Percentiles rank a stretch among this genome's conserved stretches.
These are phyloP conservation scores for Eucalyptus cladocalyx DNA, from an alignment of 345 rosid genomes.

Conservation along the genomic window DNA sequence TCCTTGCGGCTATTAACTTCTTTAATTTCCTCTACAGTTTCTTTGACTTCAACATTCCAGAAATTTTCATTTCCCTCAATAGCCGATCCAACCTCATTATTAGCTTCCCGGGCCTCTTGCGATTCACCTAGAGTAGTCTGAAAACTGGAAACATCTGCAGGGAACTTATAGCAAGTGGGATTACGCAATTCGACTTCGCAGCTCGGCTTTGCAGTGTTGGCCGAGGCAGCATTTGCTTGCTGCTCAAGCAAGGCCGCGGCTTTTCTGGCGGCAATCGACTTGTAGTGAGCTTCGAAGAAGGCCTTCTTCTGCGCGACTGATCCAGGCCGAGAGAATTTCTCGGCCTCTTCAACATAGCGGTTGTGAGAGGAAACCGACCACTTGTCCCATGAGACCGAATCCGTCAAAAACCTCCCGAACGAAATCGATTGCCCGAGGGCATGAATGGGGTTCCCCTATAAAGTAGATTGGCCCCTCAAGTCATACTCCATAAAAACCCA, in stretches of 20 bases:
- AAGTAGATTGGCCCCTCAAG: neutral
- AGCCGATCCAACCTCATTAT: neutral
- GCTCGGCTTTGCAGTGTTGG: neutral
- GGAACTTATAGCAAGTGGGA: neutral
- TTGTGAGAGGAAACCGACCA: constrained; percentile 30
- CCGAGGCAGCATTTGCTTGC: constrained; percentile 5
- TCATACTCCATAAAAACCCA: neutral
- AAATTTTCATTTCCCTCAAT: neutral
- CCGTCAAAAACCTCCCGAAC: constrained; percentile 33
- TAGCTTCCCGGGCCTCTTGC: neutral
- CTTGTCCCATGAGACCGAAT: constrained; percentile 27
- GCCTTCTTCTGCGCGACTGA: constrained; percentile 43
- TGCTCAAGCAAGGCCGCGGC: constrained; percentile 9
- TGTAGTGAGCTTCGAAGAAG: constrained; percentile 40
- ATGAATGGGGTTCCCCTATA: constrained; percentile 15
- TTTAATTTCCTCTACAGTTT: neutral
- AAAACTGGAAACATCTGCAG: neutral
- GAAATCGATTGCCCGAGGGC: constrained; percentile 22
- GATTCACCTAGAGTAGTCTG: neutral
- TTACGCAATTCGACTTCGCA: neutral
- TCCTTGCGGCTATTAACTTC: neutral
- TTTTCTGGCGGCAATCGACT: constrained; percentile 23
- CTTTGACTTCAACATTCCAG: neutral
- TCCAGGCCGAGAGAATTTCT: constrained; percentile 29
- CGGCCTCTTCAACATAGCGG: constrained; percentile 32